phyloP scores from a whole-genome alignment of 805 yeast species.

The Lachancea quebecensis region DNA sequence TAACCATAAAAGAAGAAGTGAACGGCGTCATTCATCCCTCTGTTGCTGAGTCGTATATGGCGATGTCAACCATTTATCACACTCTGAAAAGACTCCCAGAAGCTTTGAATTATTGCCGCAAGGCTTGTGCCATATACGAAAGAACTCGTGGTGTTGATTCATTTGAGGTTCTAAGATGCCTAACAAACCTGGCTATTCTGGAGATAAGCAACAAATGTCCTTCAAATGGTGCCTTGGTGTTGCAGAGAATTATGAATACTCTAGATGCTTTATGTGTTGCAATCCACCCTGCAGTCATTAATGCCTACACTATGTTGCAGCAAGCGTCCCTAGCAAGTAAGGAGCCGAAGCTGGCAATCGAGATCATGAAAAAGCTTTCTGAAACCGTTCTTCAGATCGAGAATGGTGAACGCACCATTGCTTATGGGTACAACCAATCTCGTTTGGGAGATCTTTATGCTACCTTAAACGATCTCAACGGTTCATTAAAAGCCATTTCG shows the following conservation, averaged over 20 bases:
- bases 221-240: conserved; percentile 54
- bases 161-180: conserved; percentile 62
- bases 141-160: conserved; percentile 78
- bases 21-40: conserved; percentile 76
- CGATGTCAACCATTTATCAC: conserved; percentile 59
- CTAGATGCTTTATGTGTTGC: conserved; percentile 50
- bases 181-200: conserved; percentile 65
- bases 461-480: conserved; percentile 43
- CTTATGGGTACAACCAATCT: conserved; percentile 59
- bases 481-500: conserved; percentile 49
- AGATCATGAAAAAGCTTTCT: conserved; percentile 48
- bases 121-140: conserved; percentile 67
- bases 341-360: conserved; percentile 45
- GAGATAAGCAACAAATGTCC: conserved; percentile 58
- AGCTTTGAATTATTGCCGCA: conserved; percentile 60
- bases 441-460: conserved; percentile 62
- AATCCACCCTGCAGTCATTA: conserved; percentile 61
- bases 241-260: conserved; percentile 50
- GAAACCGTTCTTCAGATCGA: conserved; percentile 43
- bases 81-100: conserved; percentile 49
- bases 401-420: conserved; percentile 49
- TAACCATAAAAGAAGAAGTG: conserved; percentile 70
- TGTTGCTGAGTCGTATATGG: conserved; percentile 62
- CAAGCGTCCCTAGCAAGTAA: conserved; percentile 55
- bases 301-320: conserved; percentile 43